Base-by-base conservation (phyloP, 495 filamentous ascomycete genomes). In the Patellaria atrata region DNA sequence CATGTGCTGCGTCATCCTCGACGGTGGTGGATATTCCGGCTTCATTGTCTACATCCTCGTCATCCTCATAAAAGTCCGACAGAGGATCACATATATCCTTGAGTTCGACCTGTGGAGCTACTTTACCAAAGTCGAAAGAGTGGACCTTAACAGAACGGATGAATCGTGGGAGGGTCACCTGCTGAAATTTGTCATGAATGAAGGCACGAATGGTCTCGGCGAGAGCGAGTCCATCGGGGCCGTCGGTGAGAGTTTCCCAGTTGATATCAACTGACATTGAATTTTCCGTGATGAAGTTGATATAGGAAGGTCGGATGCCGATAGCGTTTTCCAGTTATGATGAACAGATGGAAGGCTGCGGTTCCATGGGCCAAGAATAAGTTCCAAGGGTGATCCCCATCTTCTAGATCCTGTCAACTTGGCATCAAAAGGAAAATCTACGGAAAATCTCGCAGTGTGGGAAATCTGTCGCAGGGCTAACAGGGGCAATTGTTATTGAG, bases 31-130 rank as follows among this genome's bases (percentile, higher is more conserved):
- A n/a, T n/a, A n/a, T n/a, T n/a, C n/a, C 20, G 19, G 22, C 7
- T 30, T 35, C 15, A 15, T 19, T 18, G 35, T n/a, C n/a, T n/a
- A n/a, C n/a, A 13, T 57, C 57, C 1, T 63, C 59, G 30, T 82
- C 77, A 45, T 82, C 79, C 47, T 94, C 91, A 61, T 99, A 99
- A 51, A 99, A 99, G 43, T 96, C 89, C 2, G 82, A 71, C 29
- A 94, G 71, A 0, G 89, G 89, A 55, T 96, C 87, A 48, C 86
- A 87, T 39, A 99, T 82, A 47, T 94, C 87, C 58, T 94, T 94
- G 27, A 99, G 73, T 53, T 91, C 83, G 16, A 99, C 62, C 39
- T 83, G 71, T 1, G 89, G 89, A 1, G 76, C 65, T 30, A 89
- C 71, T 2, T 62, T 70, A 14, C 89, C 89, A 48, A 99, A 96